Base-by-base conservation (phyloP, 2,329 filamentous ascomycete species). In the Nemania abortiva region DNA sequence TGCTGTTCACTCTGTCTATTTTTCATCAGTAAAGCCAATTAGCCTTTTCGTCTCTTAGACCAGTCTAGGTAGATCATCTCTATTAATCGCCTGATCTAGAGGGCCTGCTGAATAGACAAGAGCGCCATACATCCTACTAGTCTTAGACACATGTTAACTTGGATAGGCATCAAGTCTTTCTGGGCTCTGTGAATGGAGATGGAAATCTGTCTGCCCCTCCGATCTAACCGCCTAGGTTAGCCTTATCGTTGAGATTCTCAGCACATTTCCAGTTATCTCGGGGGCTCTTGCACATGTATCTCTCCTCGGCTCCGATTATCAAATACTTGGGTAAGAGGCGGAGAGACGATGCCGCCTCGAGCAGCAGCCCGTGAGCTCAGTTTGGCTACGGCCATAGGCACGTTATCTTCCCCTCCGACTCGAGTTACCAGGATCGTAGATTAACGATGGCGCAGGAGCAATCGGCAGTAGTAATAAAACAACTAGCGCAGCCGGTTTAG, bases 381-480 rank as follows among this genome's bases (percentile, higher is more conserved):
- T 6, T 70, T 77, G 72, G 73, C 74, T 54, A 72, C 61, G 57
- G 76, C 75, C 47, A 52, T 76, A 67, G 72, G 76, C 72, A 74
- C 66, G 75, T 73, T 24, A 20, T 42, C 50, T 47, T 31, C 52
- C 29, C 53, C 3, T 15, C 29, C 7, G 29, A 3, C 37, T 24
- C 34, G 31, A 22, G 29, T 9, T 42, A 54, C 31, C 2, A 11
- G 20, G 2, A 6, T 37, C 22, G 20, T 45, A 29, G 63, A 60
- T 72, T 76, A 73, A 77, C 31, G 53, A 15, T 68, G 45, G 39
- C 55, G 66, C 47, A 78, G 76, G 74, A 42, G 72, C 71, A 39
- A 72, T 78, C 59, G 72, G 76, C 56, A 73, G 73, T 60, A 70
- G 72, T 47, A 77, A 72, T 50, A 73, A 73, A 65, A 58, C 73